Base-by-base conservation (phyloP, 1,284 basidiomycete genomes). In the Ganoderma multipileum region DNA sequence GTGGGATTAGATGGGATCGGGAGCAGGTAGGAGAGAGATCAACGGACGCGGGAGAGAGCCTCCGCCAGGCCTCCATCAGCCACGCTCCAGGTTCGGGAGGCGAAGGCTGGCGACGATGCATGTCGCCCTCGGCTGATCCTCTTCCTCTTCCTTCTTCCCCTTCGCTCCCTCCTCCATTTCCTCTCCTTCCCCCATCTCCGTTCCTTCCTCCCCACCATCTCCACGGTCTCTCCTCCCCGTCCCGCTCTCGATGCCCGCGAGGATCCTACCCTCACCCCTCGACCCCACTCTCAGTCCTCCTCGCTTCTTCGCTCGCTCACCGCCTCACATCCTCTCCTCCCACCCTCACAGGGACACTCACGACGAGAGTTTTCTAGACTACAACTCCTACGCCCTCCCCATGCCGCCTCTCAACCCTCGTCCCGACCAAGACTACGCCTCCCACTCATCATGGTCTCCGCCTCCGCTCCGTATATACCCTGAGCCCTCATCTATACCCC, bases 401-500 rank as follows among this genome's bases (percentile, higher is more conserved):
- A 71, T 73, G 72, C 72, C 69, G 55, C 64, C 67, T 18, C 63
- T 67, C 14, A 66, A 68, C 68, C 58, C 65, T 47, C 72, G 66
- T 60, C 64, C 68, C 52, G 72, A 73, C 64, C 9, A 63, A 57
- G 69, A 72, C 63, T 70, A 68, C 28, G 52, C 39, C 64, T 64
- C 69, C 16, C 63, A 65, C 36, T 41, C 66, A 9, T 42, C 50
- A 60, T 72, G 71, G 71, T 58, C 67, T 16, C 63, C 67, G 23
- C 50, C 61, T n/a, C 39, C 63, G 3, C 60, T 65, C 28, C 72
- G 72, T 50, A 50, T 73, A 73, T 73, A 73, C 72, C 69, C 69
- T 60, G 71, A 71, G 41, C 69, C 68, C 8, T 65, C 73, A 28
- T 65, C 70, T 58, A 71, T 72, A 72, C 71, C 73, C 68, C 71